Evolutionary conservation across 108 stramenopile genomes (phyloP).

Genomic region (Seminavis robusta): DNA sequence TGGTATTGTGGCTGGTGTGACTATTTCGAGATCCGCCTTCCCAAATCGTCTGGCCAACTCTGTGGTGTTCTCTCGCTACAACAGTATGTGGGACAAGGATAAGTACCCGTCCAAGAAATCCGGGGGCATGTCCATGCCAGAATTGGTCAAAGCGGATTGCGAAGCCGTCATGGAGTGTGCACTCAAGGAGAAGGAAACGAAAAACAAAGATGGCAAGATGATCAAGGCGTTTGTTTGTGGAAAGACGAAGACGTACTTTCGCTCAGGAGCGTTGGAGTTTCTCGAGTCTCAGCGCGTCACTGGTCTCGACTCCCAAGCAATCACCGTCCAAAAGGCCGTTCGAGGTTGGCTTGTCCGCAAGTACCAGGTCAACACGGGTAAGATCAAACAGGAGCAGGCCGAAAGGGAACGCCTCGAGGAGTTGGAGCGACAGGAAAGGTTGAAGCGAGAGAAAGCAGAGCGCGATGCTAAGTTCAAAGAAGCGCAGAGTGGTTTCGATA

Average conservation of each 20-base stretch:
- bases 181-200: constrained; percentile 18
- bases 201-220: constrained; percentile 18
- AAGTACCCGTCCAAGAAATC: constrained; percentile 32
- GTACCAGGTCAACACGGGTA: constrained; percentile 16
- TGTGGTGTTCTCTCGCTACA: constrained; percentile 70
- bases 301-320: constrained; percentile 33
- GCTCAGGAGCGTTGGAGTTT: constrained; percentile 77
- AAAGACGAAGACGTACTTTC: constrained; percentile 82
- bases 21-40: constrained; percentile 89
- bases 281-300: constrained; percentile 60
- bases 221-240: constrained; percentile 62
- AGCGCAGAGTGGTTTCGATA: constrained; percentile 18
- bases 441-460: constrained; percentile 47
- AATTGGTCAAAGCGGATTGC: constrained; percentile 30
- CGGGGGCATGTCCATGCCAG: constrained; percentile 26
- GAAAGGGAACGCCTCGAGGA: constrained; percentile 58
- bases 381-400: constrained; percentile 31
- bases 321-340: constrained; percentile 27
- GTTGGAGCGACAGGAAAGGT: constrained; percentile 33
- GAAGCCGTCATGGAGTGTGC: constrained; percentile 40
- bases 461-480: constrained; percentile 46
- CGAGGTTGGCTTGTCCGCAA: constrained; percentile 27
- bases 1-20: constrained; percentile 91
- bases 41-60: constrained; percentile 89
- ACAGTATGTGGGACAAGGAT: constrained; percentile 35